Evolutionary conservation across 495 filamentous ascomycete species (phyloP).

Genomic region (Tuber indicum): DNA sequence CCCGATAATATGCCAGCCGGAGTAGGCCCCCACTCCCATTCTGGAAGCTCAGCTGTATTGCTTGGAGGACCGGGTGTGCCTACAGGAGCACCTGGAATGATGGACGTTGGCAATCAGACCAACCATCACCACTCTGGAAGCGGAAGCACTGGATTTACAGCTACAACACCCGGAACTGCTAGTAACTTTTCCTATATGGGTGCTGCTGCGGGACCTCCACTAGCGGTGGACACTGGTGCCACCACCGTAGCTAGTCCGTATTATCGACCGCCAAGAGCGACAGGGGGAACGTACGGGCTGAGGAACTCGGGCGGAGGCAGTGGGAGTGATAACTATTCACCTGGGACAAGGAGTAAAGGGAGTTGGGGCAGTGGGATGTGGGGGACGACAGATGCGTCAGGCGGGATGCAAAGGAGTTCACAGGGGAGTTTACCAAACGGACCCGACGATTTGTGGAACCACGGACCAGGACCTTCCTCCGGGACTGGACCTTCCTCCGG

Average conservation of each 20-base stretch:
- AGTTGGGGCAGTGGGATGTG: constrained; percentile 35
- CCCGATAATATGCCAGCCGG: constrained; percentile 9
- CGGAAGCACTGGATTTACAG: constrained; percentile 54
- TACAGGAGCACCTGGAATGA: constrained; percentile 10
- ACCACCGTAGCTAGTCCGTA: constrained; percentile 59
- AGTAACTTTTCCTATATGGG: constrained; percentile 59
- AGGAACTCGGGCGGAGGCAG: constrained; percentile 46
- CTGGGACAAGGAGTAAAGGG: constrained; percentile 39
- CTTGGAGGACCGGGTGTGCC: constrained; percentile 16
- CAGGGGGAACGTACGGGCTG: constrained; percentile 50
- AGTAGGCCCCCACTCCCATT: constrained; percentile 16
- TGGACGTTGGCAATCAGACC: constrained; percentile 13
- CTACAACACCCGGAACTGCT: constrained; percentile 60
- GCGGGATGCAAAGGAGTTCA: constrained; percentile 24
- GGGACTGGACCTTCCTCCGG: too few relatives aligned
- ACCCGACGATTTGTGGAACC: constrained; percentile 12
- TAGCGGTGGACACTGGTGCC: constrained; percentile 36
- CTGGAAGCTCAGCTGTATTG: constrained; percentile 29
- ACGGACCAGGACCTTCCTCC: constrained; percentile 14
- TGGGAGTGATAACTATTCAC: constrained; percentile 41
- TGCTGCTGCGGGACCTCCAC: constrained; percentile 35
- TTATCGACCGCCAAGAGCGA: constrained; percentile 72
- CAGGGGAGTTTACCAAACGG: constrained; percentile 29
- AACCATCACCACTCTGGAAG: constrained; percentile 32
- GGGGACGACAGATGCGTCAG: constrained; percentile 15